A percentile compares a stretch with the other conserved stretches of the same genome.
Evolutionary conservation across 345 rosid species (phyloP).

Genomic region (Bretschneidera sinensis): DNA sequence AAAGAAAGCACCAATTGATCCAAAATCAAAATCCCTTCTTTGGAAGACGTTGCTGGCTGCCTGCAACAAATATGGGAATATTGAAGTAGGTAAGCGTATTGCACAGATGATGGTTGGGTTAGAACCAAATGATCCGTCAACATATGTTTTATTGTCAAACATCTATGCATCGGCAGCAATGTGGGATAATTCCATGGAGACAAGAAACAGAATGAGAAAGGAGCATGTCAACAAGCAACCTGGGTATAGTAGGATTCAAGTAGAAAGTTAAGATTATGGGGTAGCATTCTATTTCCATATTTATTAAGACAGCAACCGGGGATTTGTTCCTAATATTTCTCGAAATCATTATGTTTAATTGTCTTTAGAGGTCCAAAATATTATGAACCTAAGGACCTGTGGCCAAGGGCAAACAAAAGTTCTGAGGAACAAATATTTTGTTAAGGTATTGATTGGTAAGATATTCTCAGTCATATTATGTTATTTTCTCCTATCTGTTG

Average conservation of each 20-base stretch:
- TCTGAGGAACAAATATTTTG: no score
- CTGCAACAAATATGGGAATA: not conserved
- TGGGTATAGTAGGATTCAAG: not conserved
- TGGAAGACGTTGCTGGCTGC: not conserved
- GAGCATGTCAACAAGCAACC: not conserved
- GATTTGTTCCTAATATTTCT: no score
- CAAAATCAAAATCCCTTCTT: conserved; percentile 1
- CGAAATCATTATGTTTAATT: no score
- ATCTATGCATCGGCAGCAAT: conserved; percentile 21
- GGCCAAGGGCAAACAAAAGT: no score
- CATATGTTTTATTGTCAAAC: conserved; percentile 40
- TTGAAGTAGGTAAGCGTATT: not conserved
- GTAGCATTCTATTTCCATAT: not conserved
- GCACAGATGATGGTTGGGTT: not conserved
- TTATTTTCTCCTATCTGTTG: not conserved
- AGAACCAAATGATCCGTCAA: conserved; percentile 7
- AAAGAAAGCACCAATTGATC: not conserved
- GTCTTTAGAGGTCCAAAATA: no score
- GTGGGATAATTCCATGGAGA: not conserved
- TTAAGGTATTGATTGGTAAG: no score
- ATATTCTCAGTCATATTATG: not conserved
- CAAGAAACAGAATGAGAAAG: not conserved
- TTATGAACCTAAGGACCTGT: no score
- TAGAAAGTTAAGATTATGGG: not conserved
- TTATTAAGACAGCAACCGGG: not conserved